These are phyloP conservation scores for Diaporthe sp. DNA, from an alignment of 2,329 filamentous ascomycete species.

Conservation along the genomic window DNA sequence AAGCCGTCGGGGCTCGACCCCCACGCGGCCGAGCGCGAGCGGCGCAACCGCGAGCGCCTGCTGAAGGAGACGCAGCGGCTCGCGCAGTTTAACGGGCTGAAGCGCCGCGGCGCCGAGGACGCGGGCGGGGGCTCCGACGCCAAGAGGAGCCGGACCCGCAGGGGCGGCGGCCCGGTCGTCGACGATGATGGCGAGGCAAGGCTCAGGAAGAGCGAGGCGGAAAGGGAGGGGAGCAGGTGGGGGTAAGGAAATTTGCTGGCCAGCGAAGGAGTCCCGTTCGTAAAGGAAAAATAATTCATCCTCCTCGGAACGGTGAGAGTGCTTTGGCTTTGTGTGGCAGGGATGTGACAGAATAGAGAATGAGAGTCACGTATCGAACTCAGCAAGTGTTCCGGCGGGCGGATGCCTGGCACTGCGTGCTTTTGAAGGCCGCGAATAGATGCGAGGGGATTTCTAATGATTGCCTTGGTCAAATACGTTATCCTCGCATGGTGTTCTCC, in stretches of 20 bases:
- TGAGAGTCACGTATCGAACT: not conserved
- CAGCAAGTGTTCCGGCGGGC: not conserved
- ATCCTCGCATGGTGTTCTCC: not conserved
- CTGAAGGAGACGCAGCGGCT: slow-evolving; percentile 78
- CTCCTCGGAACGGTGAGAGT: not conserved
- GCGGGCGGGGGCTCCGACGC: slow-evolving; percentile 53
- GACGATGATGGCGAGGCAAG: slow-evolving; percentile 66
- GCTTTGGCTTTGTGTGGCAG: not conserved
- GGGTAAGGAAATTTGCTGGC: slow-evolving; percentile 49
- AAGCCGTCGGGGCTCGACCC: slow-evolving; percentile 58
- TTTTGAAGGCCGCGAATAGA: not conserved
- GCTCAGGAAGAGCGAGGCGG: slow-evolving; percentile 69
- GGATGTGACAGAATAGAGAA: not conserved
- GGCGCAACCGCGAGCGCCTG: slow-evolving; percentile 74
- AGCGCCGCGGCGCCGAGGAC: slow-evolving; percentile 65
- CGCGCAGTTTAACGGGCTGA: slow-evolving; percentile 62
- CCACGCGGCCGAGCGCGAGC: slow-evolving; percentile 80
- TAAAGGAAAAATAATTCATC: not conserved
- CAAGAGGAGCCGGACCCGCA: slow-evolving; percentile 61
- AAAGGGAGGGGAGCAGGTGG: slow-evolving; percentile 70
- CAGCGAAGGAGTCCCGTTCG: not conserved
- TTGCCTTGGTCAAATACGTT: not conserved
- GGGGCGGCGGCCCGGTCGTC: slow-evolving; percentile 64
- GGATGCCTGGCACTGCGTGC: not conserved
- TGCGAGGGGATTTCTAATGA: too few relatives aligned